Evolutionary conservation across 2,329 filamentous ascomycete genomes (phyloP).

Genomic region (Xylogone sp.): DNA sequence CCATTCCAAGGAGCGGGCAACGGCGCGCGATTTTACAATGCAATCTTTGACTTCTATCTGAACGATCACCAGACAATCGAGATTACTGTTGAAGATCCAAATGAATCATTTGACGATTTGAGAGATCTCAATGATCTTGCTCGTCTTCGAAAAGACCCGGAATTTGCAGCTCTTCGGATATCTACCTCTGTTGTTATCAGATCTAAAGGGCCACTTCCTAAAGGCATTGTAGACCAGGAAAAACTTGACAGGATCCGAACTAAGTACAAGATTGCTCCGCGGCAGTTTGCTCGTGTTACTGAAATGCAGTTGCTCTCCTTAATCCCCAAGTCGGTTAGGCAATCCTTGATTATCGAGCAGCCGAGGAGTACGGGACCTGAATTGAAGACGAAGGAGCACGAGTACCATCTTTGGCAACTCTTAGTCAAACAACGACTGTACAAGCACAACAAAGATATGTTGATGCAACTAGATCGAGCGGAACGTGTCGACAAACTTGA

Average conservation of each 20-base stretch:
- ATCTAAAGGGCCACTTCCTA: slow-evolving; percentile 42
- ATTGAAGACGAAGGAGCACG: slow-evolving; percentile 52
- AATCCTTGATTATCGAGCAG: slow-evolving; percentile 38
- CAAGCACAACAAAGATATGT: slow-evolving; percentile 66
- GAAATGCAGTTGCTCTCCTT: slow-evolving; percentile 71
- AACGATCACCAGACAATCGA: slow-evolving; percentile 68
- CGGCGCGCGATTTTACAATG: slow-evolving; percentile 75
- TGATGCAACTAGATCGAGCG: slow-evolving; percentile 63
- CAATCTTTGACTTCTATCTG: slow-evolving; percentile 69
- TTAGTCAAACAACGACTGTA: slow-evolving; percentile 76
- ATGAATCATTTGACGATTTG: slow-evolving; percentile 77
- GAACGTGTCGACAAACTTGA: slow-evolving; percentile 72
- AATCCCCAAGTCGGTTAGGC: slow-evolving; percentile 53
- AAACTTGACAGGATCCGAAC: slow-evolving; percentile 54
- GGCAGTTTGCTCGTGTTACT: slow-evolving; percentile 72
- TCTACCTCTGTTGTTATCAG: slow-evolving; percentile 49
- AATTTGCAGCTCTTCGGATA: slow-evolving; percentile 54
- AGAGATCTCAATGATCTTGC: slow-evolving; percentile 71
- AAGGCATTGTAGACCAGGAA: slow-evolving; percentile 54
- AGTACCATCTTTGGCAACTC: slow-evolving; percentile 68
- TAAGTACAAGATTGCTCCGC: slow-evolving; percentile 65
- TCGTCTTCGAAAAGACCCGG: slow-evolving; percentile 55
- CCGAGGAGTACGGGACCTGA: slow-evolving; percentile 40
- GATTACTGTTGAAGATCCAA: slow-evolving; percentile 92
- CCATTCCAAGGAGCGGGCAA: slow-evolving; percentile 80